phyloP scores from a whole-genome alignment of 345 rosid genomes.

The Rhizophora mangle region DNA sequence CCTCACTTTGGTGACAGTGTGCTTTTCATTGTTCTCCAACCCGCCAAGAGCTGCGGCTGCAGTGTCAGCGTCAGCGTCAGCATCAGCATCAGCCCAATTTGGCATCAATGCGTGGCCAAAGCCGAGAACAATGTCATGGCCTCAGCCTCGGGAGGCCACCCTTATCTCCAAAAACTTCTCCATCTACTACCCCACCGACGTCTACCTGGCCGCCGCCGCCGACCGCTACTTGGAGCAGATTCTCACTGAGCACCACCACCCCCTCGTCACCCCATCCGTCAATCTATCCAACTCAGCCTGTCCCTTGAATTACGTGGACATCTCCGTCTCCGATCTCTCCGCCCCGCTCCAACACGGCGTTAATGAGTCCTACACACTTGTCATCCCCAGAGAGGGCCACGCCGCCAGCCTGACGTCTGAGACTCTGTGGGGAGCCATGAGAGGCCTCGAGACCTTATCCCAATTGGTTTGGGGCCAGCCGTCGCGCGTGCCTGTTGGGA shows the following conservation, averaged over 20 bases:
- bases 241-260: conserved; percentile 48
- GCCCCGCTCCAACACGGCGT: conserved; percentile 62
- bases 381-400: conserved; percentile 35
- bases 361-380: conserved; percentile 64
- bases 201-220: conserved; percentile 49
- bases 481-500: conserved; percentile 40
- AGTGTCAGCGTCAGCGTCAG: not conserved
- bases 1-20: too few species aligned
- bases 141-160: conserved; percentile 36
- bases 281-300: conserved; percentile 36
- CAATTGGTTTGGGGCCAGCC: conserved; percentile 75
- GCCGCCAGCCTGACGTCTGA: conserved; percentile 43
- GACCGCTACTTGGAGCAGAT: conserved; percentile 43
- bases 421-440: conserved; percentile 83
- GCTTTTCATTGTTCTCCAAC: too few species aligned
- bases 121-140: conserved; percentile 64
- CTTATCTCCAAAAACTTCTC: conserved; percentile 49
- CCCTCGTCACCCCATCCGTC: conserved; percentile 35
- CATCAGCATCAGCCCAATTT: not conserved
- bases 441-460: conserved; percentile 84
- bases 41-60: not conserved
- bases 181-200: conserved; percentile 46
- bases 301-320: conserved; percentile 37
- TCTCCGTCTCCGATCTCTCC: conserved; percentile 43
- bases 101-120: conserved; percentile 51